Conservation (phyloP, 2,329 filamentous ascomycete species). For the Aspergillus sp. region DNA sequence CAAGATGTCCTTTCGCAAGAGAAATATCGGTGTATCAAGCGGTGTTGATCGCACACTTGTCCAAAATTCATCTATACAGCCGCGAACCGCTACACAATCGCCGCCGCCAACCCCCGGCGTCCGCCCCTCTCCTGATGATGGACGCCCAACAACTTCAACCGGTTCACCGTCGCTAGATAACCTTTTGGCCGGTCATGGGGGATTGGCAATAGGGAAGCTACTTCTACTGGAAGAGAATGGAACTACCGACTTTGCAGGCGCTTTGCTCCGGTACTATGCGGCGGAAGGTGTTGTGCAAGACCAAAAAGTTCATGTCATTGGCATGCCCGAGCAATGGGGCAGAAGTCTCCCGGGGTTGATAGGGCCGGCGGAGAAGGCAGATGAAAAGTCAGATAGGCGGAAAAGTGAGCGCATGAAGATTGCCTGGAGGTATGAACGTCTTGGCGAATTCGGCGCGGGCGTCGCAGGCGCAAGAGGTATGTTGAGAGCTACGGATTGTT, state of each 20-base stretch:
- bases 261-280: conserved; percentile 84
- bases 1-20: conserved; percentile 70
- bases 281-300: conserved; percentile 92
- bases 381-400: conserved; percentile 46
- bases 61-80: conserved; percentile 32
- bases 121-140: conserved; percentile 86
- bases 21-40: conserved; percentile 62
- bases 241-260: conserved; percentile 90
- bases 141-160: conserved; percentile 86
- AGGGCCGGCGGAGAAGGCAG: conserved; percentile 52
- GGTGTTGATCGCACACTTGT: conserved; percentile 39
- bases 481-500: conserved; percentile 29
- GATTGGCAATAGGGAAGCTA: conserved; percentile 78
- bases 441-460: conserved; percentile 70
- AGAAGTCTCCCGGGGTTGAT: conserved; percentile 79
- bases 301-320: conserved; percentile 84
- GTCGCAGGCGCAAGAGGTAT: conserved; percentile 64
- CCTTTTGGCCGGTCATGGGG: conserved; percentile 82
- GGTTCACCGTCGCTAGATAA: conserved; percentile 85
- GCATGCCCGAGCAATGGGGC: conserved; percentile 78
- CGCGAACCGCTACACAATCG: conserved; percentile 32
- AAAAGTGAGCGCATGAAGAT: conserved; percentile 91
- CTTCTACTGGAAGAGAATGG: conserved; percentile 85
- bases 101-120: conserved; percentile 56
- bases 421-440: conserved; percentile 91